A percentile compares a stretch with the other conserved stretches of the same genome.
Evolutionary conservation across 495 filamentous ascomycete species (phyloP).

Genomic region (Recurvomyces mirabilis): DNA sequence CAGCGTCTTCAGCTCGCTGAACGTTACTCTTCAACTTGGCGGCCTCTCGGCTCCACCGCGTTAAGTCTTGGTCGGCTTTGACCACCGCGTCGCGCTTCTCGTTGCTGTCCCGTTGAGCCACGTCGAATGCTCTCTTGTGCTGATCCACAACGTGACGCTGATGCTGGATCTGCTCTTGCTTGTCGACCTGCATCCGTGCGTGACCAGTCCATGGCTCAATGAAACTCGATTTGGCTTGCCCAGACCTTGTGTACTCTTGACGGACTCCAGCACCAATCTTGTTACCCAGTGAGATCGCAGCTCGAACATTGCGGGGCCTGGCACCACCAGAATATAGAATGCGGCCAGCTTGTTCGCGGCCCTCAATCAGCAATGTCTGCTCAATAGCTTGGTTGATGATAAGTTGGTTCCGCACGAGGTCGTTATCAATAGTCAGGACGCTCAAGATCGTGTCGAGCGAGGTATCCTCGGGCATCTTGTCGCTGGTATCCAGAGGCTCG

Average conservation of each 20-base stretch:
- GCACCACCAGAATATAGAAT: slow-evolving; percentile 47
- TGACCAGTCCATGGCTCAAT: slow-evolving; percentile 39
- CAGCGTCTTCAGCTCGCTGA: slow-evolving; percentile 25
- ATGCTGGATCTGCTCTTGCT: slow-evolving; percentile 48
- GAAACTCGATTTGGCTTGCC: slow-evolving; percentile 41
- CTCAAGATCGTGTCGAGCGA: slow-evolving; percentile 66
- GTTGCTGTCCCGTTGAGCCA: slow-evolving; percentile 30
- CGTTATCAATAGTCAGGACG: slow-evolving; percentile 68
- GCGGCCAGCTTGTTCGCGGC: slow-evolving; percentile 50
- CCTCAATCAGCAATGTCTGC: slow-evolving; percentile 66
- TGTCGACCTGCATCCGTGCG: slow-evolving; percentile 73
- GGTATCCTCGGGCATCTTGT: slow-evolving; percentile 56
- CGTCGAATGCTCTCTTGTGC: slow-evolving; percentile 32
- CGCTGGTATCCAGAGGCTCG: slow-evolving; percentile 46
- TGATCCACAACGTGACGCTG: slow-evolving; percentile 37
- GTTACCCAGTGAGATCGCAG: slow-evolving; percentile 53
- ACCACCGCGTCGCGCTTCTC: slow-evolving; percentile 25
- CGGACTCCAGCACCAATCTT: slow-evolving; percentile 48
- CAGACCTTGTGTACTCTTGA: slow-evolving; percentile 25
- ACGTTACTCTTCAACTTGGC: slow-evolving; percentile 6
- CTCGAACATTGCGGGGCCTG: slow-evolving; percentile 58
- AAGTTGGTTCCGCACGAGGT: slow-evolving; percentile 62
- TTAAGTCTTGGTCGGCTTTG: slow-evolving; percentile 9
- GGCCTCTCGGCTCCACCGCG: neutral
- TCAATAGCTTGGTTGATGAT: slow-evolving; percentile 78